A percentile compares a stretch with the other conserved stretches of the same genome.
phyloP scores from a whole-genome alignment of 495 filamentous ascomycete genomes.

The Letharia lupina region DNA sequence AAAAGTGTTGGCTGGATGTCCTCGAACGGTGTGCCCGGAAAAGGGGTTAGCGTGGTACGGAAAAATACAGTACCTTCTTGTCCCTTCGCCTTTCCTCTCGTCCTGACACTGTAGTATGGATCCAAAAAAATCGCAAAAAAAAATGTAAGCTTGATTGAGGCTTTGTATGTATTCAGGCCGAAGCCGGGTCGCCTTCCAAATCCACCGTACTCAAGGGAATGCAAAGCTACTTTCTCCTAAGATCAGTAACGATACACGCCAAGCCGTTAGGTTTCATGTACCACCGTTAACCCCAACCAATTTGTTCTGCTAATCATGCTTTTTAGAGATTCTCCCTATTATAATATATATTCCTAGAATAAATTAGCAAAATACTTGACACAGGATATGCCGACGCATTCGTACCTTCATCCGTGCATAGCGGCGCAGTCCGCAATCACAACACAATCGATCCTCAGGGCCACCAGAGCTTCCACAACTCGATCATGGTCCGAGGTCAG shows the following conservation, averaged over 20 bases:
- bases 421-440: background rate
- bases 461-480: background rate
- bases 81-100: background rate
- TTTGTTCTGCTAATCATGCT: constrained; percentile 1
- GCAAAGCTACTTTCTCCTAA: constrained; percentile 7
- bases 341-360: background rate
- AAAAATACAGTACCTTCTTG: background rate
- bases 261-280: background rate
- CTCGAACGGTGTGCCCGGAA: background rate
- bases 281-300: background rate
- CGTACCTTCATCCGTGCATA: background rate
- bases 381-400: background rate
- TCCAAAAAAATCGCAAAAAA: constrained; percentile 1
- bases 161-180: background rate
- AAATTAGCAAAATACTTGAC: background rate
- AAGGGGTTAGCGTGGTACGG: constrained; percentile 6
- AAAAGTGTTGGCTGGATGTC: background rate
- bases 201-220: constrained; percentile 3
- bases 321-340: background rate
- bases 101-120: background rate
- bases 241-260: constrained; percentile 12
- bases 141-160: constrained; percentile 1
- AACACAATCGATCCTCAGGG: background rate
- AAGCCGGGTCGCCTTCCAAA: constrained; percentile 1
- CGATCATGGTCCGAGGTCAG: background rate